These are phyloP conservation scores for Protomyces inouyei DNA, from an alignment of 1,139 yeast species.

Conservation along the genomic window DNA sequence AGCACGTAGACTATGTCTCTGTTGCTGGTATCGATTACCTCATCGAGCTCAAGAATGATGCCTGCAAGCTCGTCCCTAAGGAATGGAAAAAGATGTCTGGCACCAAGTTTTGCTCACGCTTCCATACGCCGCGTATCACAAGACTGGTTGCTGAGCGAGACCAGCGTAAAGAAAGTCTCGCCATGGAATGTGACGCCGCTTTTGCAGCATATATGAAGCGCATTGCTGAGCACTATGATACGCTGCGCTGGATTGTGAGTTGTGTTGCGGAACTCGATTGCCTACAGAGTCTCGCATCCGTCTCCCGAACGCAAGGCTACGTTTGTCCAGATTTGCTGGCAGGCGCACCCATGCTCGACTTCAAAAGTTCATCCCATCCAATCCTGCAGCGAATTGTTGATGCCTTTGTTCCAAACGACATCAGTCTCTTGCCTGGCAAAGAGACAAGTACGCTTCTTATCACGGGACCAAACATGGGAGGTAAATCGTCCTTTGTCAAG, in stretches of 20 bases:
- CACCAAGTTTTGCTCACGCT: slow-evolving; percentile 67
- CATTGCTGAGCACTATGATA: slow-evolving; percentile 50
- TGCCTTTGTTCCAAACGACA: slow-evolving; percentile 65
- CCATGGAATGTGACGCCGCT: slow-evolving; percentile 52
- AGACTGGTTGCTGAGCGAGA: slow-evolving; percentile 53
- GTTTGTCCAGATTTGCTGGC: slow-evolving; percentile 52
- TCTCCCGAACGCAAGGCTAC: slow-evolving; percentile 51
- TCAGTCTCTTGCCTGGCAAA: slow-evolving; percentile 37
- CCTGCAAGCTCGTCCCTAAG: slow-evolving; percentile 54
- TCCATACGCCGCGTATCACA: slow-evolving; percentile 57
- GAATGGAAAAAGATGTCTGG: slow-evolving; percentile 52
- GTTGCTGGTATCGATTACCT: slow-evolving; percentile 63
- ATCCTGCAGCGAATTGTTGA: slow-evolving; percentile 55
- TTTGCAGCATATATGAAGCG: slow-evolving; percentile 50
- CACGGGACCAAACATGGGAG: slow-evolving; percentile 77
- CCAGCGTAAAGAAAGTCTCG: slow-evolving; percentile 58
- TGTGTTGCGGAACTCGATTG: slow-evolving; percentile 67
- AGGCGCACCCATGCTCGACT: slow-evolving; percentile 50
- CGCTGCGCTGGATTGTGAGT: slow-evolving; percentile 49
- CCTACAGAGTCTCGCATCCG: slow-evolving; percentile 62
- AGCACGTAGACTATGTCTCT: slow-evolving; percentile 54
- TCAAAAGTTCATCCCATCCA: slow-evolving; percentile 58
- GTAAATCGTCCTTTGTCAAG: slow-evolving; percentile 64
- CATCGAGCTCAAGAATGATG: slow-evolving; percentile 65
- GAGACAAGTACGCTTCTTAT: slow-evolving; percentile 49